Evolutionary conservation across 805 yeast species (phyloP), one percentile per base, ranked within the genome.

Genomic region (Schizosaccharomyces osmophilus): DNA sequence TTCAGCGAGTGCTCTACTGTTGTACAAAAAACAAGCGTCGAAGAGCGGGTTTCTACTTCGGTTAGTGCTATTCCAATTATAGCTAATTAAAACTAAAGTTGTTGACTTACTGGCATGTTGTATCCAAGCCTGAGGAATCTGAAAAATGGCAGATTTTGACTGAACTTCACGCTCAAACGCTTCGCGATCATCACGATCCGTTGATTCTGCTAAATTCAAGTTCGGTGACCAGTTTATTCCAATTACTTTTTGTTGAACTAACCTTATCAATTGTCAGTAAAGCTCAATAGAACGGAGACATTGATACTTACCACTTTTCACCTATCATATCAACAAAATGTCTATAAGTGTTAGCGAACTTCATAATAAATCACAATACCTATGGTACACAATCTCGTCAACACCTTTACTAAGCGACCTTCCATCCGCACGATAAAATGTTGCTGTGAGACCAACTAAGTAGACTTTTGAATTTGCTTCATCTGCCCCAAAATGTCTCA

Each of bases 371-470:
- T 36, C 6, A 15, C 43, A 36, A 13, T 22, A 57, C 60, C 48
- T 57, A 66, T 85, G 85, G 66, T 76, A 88, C 0, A 83, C 89
- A 32, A 89, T 78, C 62, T 84, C 77, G 65, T 89, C 90, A 70
- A 87, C 81, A 0, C 80, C 79, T 22, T 71, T 67, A 13, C 79
- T 77, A 57, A 90, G 70, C 0, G 82, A 76, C 61, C 75, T 73
- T 4, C 79, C 80, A 69, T 89, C 97, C n/a, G 79, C 79, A 62
- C 97, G 72, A 66, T 80, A 81, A 68, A 89, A 71, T 0, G 97
- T 89, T 0, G 97, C 97, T 15, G 95, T 83, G 65, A 90, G 87
- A 1, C 97, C 97, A 17, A 87, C 74, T 0, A 87, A 79, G 1
- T 81, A 78, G 1, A 83, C 74, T 0, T 72, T 71, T 62, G 80